Evolutionary conservation across 2,329 filamentous ascomycete genomes (phyloP).

Genomic region (Colletotrichum tamarilloi): DNA sequence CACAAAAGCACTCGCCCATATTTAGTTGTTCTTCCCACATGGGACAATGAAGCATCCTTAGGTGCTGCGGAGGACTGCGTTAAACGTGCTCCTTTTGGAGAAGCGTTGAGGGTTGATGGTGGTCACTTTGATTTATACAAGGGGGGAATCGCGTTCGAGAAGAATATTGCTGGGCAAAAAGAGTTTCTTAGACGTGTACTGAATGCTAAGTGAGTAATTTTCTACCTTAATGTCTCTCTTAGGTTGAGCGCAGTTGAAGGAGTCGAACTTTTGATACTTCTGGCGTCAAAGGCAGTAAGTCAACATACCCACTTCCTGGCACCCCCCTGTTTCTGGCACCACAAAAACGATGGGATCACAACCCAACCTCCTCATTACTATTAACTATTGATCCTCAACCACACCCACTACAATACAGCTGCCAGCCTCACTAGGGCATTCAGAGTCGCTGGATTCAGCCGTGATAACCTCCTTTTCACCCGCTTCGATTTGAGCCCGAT

Average conservation of each 20-base stretch:
- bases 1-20: slow-evolving; percentile 20
- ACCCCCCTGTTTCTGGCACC: no score
- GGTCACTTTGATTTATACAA: slow-evolving; percentile 21
- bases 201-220: no score
- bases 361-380: no score
- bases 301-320: no score
- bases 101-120: slow-evolving; percentile 17
- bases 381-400: no score
- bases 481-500: no score
- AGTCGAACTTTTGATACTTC: neutral
- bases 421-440: no score
- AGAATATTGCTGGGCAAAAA: slow-evolving; percentile 18
- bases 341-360: no score
- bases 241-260: neutral
- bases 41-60: slow-evolving; percentile 26
- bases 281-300: neutral
- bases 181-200: slow-evolving; percentile 16
- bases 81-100: slow-evolving; percentile 18
- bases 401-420: no score
- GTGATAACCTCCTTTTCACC: no score
- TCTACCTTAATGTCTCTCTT: rapidly evolving
- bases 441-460: no score
- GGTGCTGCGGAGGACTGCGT: slow-evolving; percentile 21
- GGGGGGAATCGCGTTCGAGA: slow-evolving; percentile 16
- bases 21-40: slow-evolving; percentile 21